Base-by-base conservation (phyloP, 352 stramenopile species). In the Phytophthora macrochlamydospora region DNA sequence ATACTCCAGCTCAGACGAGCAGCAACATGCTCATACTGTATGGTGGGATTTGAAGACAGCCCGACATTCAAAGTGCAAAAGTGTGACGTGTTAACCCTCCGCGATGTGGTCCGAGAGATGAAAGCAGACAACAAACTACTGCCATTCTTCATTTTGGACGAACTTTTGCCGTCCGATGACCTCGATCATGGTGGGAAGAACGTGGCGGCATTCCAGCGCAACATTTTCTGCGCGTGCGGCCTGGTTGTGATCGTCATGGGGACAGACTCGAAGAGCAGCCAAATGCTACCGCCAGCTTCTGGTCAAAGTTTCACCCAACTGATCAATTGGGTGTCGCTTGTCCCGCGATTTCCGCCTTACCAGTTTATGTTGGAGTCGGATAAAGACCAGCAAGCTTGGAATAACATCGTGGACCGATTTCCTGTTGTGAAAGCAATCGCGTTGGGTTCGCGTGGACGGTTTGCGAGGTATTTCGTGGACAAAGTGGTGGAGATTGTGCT, bases 201-300 rank as follows among this genome's bases (percentile, higher is more conserved):
- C 14, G 12, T 7, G 37, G 53, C 31, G 1, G 53, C 54, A 35
- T 68, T 69, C 13, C 46, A 64, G 32, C 53, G 55, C 2, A 64
- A 69, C 51, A 51, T 69, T 1, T 59, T 69, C 33, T 51, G 61
- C 13, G 52, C 11, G 0, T 69, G 61, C 40, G 38, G 40, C 4
- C 11, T 69, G 53, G 54, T 59, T 8, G 48, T 63, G 38, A 35
- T 69, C n/a, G 32, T 64, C 11, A 69, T 64, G 62, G 62, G 40
- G 1, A 59, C 54, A 1, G 53, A 69, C 6, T 30, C 52, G 0
- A 59, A 50, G 12, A 55, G 57, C 30, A 54, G 4, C 13, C 18
- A 24, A 24, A 43, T 33, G 24, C 40, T 62, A 29, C 9, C 42
- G 13, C 12, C 43, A 13, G 44, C 35, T 7, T 40, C 12, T 3